phyloP scores from a whole-genome alignment of 208 protist species.

The Leishmania tarentolae region DNA sequence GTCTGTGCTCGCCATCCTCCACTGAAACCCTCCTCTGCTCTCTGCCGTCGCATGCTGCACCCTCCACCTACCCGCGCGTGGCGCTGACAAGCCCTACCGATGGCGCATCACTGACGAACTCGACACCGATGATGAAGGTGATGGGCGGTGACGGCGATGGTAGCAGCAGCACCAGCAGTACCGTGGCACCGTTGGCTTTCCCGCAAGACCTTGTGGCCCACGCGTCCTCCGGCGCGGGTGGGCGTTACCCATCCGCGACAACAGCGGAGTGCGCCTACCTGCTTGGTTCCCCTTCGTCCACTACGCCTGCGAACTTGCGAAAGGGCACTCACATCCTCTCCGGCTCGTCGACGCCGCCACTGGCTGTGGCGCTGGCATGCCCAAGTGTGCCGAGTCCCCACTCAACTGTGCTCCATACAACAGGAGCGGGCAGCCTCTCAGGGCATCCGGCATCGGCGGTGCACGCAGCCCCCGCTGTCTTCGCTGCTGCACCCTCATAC shows the following conservation, averaged over 20 bases:
- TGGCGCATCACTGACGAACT: background rate
- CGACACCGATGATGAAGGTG: slow-evolving; percentile 5
- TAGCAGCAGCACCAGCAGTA: background rate
- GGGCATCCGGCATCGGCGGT: background rate
- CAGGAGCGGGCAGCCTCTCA: background rate
- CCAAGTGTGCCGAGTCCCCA: background rate
- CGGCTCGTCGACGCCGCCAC: background rate
- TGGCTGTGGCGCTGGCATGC: background rate
- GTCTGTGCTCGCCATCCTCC: background rate
- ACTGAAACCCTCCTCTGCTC: background rate
- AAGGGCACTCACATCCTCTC: background rate
- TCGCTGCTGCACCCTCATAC: background rate
- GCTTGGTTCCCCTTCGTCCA: background rate
- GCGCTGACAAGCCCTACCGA: background rate
- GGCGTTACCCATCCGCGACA: background rate
- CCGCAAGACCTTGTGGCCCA: background rate
- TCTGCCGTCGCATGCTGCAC: background rate
- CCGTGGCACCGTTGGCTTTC: background rate
- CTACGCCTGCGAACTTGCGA: background rate
- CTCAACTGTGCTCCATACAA: background rate
- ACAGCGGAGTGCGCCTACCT: background rate
- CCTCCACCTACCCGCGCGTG: background rate
- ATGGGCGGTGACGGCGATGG: background rate
- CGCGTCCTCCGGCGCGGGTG: background rate
- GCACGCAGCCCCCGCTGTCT: background rate